Base-by-base conservation (phyloP, 164 flowering plant genomes). In the Malania oleifera region DNA sequence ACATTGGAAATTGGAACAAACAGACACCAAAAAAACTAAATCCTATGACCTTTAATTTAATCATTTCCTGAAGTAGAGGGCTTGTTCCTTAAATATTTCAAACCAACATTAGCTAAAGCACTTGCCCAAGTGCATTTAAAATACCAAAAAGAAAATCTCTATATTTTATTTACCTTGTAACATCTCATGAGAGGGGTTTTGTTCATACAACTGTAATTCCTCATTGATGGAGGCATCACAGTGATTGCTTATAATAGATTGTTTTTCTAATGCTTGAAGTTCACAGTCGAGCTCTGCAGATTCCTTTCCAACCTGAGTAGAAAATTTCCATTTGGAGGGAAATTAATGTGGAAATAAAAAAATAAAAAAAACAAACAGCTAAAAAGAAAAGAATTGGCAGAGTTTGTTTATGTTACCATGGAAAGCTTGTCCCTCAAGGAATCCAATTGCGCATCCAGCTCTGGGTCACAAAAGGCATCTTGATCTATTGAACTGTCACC, bases 381-480 rank as follows among this genome's bases (percentile, higher is more conserved):
- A 31, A 45, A 27, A 37, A 46, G 28, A 31, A 8, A 39, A 57
- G 27, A 34, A 34, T 15, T 23, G 25, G 58, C 18, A 50, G 26
- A 8, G 19, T 44, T 10, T 18, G 14, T 31, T 12, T 12, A 34
- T 23, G 34, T 64, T 79, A 89, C 96, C 88, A 24, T 24, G 57
- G 61, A 18, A 63, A 90, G 82, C 60, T 78, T 78, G 24, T 73
- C 54, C 66, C 92, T 82, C 70, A 87, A 67, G 18, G 80, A 73
- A 38, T 77, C 75, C 70, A 90, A 68, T 61, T 82, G 64, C 26
- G 60, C 70, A 60, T 87, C 90, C 24, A 87, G 65, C 34, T 79
- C 82, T 28, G 73, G 69, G 69, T 77, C 76, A 44, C n/a, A 39
- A 3, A 71, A 38, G 37, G 57, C 69, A 61, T 75, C 83, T 65